These are phyloP conservation scores for Volvariella surrecta DNA, from an alignment of 1,284 basidiomycete species.

Conservation along the genomic window DNA sequence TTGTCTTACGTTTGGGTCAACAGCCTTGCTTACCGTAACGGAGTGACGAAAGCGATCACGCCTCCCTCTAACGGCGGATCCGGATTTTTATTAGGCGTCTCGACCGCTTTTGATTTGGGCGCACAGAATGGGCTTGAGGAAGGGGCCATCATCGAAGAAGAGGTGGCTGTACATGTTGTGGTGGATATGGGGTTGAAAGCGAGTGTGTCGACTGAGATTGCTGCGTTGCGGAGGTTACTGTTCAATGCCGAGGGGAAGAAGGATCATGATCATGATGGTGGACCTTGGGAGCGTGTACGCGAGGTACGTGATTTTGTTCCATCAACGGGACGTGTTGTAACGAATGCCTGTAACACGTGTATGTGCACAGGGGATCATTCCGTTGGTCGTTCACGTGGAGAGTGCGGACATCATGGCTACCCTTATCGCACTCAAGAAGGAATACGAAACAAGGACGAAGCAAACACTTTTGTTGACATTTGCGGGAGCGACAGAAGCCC, in stretches of 20 bases:
- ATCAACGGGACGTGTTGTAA: not conserved
- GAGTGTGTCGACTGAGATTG: conserved; percentile 59
- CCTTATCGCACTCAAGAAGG: conserved; percentile 51
- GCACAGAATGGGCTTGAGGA: conserved; percentile 47
- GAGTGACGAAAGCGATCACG: conserved; percentile 53
- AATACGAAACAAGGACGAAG: conserved; percentile 37
- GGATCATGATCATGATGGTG: conserved; percentile 12
- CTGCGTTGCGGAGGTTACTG: conserved; percentile 39
- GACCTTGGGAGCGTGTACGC: conserved; percentile 34
- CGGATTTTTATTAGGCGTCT: conserved; percentile 52
- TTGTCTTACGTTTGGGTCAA: not conserved
- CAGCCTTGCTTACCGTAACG: conserved; percentile 50
- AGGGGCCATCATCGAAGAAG: conserved; percentile 56
- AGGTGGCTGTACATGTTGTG: conserved; percentile 60
- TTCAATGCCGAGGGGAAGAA: conserved; percentile 17
- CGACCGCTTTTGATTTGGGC: conserved; percentile 50
- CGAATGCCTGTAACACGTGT: too few relatives aligned
- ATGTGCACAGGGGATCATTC: conserved; percentile 13
- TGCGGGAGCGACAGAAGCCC: conserved; percentile 53
- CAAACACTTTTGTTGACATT: conserved; percentile 36
- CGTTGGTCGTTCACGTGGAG: conserved; percentile 44
- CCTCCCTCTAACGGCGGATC: conserved; percentile 34
- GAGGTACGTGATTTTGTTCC: conserved; percentile 19
- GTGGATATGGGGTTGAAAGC: conserved; percentile 33
- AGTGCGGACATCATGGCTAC: conserved; percentile 63